Evolutionary conservation across 2,329 filamentous ascomycete genomes (phyloP).

Genomic region (Calonectria crousiana): DNA sequence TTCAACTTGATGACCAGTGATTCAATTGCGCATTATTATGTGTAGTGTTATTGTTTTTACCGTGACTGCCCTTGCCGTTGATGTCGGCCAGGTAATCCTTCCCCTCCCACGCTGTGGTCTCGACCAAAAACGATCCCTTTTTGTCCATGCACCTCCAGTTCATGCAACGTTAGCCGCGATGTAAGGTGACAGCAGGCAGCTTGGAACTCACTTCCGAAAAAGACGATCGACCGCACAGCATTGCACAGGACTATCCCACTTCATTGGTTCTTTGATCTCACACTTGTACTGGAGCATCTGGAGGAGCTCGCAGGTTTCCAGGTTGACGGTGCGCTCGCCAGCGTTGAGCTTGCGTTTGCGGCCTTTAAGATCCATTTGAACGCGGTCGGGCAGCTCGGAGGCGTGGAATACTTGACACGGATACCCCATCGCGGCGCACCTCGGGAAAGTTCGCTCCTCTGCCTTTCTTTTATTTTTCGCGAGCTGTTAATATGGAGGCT

Average conservation of each 20-base stretch:
- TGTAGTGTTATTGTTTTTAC: constrained; percentile 30
- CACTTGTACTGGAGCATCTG: constrained; percentile 73
- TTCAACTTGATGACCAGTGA: constrained; percentile 52
- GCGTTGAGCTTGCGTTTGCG: constrained; percentile 65
- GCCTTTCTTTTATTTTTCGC: not conserved
- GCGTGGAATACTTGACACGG: constrained; percentile 68
- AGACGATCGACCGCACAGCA: constrained; percentile 71
- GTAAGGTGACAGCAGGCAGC: not conserved
- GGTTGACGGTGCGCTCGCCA: constrained; percentile 57
- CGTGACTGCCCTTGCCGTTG: constrained; percentile 23
- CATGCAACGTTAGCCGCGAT: constrained; percentile 9
- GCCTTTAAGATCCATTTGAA: constrained; percentile 62
- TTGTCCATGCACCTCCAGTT: constrained; percentile 59
- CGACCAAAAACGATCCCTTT: constrained; percentile 69
- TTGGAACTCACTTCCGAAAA: constrained; percentile 67
- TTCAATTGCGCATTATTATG: constrained; percentile 40
- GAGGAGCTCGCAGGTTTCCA: constrained; percentile 67
- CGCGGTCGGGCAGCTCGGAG: constrained; percentile 60
- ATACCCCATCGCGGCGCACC: constrained; percentile 63
- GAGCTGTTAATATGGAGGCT: constrained; percentile 49
- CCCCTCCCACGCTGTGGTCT: constrained; percentile 74
- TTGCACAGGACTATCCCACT: constrained; percentile 59
- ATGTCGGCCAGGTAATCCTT: constrained; percentile 34
- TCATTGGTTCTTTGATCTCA: constrained; percentile 62
- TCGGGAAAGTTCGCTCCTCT: not conserved